phyloP scores from a whole-genome alignment of 1,139 yeast species.

The Debaryomyces udenii region DNA sequence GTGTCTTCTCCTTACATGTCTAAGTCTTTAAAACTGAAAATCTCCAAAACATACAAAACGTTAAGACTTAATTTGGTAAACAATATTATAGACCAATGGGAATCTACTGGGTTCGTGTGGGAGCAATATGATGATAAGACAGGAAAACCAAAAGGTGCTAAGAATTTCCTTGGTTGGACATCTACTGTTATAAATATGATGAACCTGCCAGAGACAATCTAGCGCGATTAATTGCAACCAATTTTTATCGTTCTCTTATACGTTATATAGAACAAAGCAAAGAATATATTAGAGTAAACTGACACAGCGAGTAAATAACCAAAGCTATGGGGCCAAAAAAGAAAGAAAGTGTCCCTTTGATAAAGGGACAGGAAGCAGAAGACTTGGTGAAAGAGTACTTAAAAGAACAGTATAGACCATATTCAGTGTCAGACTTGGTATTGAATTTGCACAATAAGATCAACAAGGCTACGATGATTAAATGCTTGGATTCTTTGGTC shows the following conservation, averaged over 20 bases:
- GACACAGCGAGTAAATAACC: too few species aligned
- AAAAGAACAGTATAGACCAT: conserved; percentile 40
- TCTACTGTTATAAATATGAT: conserved; percentile 78
- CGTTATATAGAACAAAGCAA: neutral
- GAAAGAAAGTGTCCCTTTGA: conserved; percentile 2
- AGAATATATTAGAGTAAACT: conserved; percentile 1
- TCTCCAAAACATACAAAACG: conserved; percentile 47
- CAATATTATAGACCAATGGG: conserved; percentile 71
- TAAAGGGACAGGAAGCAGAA: conserved; percentile 15
- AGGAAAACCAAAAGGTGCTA: conserved; percentile 81
- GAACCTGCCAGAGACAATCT: conserved; percentile 63
- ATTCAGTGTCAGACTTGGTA: conserved; percentile 39
- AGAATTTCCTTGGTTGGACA: conserved; percentile 95
- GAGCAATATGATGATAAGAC: conserved; percentile 83
- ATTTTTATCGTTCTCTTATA: neutral
- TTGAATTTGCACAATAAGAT: conserved; percentile 37
- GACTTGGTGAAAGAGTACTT: conserved; percentile 26
- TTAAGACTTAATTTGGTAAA: conserved; percentile 68
- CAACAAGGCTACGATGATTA: conserved; percentile 28
- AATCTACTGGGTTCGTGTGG: conserved; percentile 80
- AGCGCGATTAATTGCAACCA: conserved; percentile 10
- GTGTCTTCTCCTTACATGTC: conserved; percentile 25
- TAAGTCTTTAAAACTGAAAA: conserved; percentile 37
- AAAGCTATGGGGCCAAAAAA: conserved; percentile 12
- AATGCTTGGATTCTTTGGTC: conserved; percentile 30